These are phyloP conservation scores for Rhynchospora breviuscula DNA, from an alignment of 176 grass and related monocot species.

Conservation along the genomic window DNA sequence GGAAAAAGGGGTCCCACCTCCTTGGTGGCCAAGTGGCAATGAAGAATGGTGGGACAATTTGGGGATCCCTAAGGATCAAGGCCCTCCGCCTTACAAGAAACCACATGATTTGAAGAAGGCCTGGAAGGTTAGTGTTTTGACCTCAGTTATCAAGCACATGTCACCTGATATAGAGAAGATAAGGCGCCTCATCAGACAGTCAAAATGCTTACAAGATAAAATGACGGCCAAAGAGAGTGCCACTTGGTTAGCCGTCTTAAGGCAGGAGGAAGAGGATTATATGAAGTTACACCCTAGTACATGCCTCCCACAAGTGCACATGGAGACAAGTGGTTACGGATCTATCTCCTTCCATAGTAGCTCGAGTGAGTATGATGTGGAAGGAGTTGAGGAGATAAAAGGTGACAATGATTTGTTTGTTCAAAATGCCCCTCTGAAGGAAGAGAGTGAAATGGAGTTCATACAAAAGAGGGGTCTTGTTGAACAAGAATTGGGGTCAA, in stretches of 20 bases:
- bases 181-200: constrained; percentile 69
- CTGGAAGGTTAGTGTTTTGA: constrained; percentile 89
- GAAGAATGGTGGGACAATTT: constrained; percentile 65
- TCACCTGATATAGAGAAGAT: constrained; percentile 82
- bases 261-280: constrained; percentile 68
- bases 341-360: constrained; percentile 38
- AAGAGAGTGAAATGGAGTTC: constrained; percentile 39
- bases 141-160: constrained; percentile 87
- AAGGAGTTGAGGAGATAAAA: constrained; percentile 27
- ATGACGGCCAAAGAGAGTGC: constrained; percentile 88
- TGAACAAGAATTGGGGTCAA: constrained; percentile 35
- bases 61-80: constrained; percentile 40
- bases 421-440: constrained; percentile 40
- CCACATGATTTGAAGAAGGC: constrained; percentile 95
- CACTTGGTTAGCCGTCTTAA: constrained; percentile 71
- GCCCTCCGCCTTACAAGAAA: constrained; percentile 85
- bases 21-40: constrained; percentile 66
- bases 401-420: constrained; percentile 25
- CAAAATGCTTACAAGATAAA: constrained; percentile 90
- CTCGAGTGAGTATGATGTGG: constrained; percentile 59
- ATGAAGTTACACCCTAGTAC: constrained; percentile 45
- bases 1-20: constrained; percentile 64
- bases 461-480: constrained; percentile 43
- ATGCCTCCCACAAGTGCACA: neutral
- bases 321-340: neutral